Conservation (phyloP, 345 rosid species). For the Linum lewisii region DNA sequence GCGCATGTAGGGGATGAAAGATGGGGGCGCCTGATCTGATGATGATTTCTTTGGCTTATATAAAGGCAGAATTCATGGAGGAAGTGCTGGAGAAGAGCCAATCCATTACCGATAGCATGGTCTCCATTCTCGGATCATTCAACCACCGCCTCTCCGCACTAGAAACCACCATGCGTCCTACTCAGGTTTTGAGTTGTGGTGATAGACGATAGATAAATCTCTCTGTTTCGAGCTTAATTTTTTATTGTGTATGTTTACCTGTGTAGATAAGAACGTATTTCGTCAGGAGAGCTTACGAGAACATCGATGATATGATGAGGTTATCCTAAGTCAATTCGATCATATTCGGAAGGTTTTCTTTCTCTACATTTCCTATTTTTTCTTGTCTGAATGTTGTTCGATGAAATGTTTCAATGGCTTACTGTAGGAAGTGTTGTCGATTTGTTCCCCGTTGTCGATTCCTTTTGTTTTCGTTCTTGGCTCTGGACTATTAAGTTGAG, state of each 20-base stretch:
- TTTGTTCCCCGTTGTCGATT: too few species aligned
- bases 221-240: too few species aligned
- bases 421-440: too few species aligned
- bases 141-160: slow-evolving; percentile 97
- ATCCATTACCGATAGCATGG: slow-evolving; percentile 82
- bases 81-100: slow-evolving; percentile 81
- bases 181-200: too few species aligned
- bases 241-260: too few species aligned
- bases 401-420: too few species aligned
- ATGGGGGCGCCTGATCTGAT: slow-evolving; percentile 55
- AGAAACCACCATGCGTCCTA: slow-evolving; percentile 98
- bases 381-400: too few species aligned
- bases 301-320: slow-evolving; percentile 79
- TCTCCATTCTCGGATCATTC: slow-evolving; percentile 86
- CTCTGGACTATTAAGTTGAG: too few species aligned
- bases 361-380: slow-evolving; percentile 7
- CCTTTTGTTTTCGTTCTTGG: too few species aligned
- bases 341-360: slow-evolving; percentile 57
- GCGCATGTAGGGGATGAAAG: not conserved
- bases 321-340: slow-evolving; percentile 68
- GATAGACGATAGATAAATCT: too few species aligned
- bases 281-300: slow-evolving; percentile 80
- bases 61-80: slow-evolving; percentile 48
- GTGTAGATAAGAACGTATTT: too few species aligned
- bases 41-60: slow-evolving; percentile 49